Conservation (phyloP, 164 flowering plant species). For the Aristolochia contorta region DNA sequence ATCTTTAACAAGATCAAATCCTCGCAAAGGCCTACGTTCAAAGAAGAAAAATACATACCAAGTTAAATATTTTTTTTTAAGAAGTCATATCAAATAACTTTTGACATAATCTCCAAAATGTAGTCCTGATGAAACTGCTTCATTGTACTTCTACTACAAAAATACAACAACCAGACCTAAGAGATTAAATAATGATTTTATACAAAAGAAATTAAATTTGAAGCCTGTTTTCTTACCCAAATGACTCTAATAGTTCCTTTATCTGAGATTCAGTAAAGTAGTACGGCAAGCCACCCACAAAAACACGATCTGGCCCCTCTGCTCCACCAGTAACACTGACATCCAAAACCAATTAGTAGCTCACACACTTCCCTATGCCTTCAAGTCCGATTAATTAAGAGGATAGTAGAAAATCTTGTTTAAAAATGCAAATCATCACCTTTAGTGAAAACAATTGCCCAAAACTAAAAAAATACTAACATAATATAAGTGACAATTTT, state of each 20-base stretch:
- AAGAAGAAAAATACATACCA: neutral
- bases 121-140: too few species aligned
- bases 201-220: too few species aligned
- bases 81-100: neutral
- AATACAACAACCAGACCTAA: too few species aligned
- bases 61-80: neutral
- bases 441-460: too few species aligned
- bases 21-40: conserved; percentile 50
- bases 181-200: too few species aligned
- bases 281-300: conserved; percentile 89
- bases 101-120: neutral
- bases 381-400: neutral
- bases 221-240: conserved; percentile 44
- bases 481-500: too few species aligned
- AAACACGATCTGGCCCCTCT: conserved; percentile 77
- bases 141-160: too few species aligned
- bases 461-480: too few species aligned
- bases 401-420: neutral
- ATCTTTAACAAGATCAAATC: conserved; percentile 81
- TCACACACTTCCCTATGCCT: neutral
- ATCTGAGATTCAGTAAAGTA: conserved; percentile 71
- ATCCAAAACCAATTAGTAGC: conserved; percentile 5
- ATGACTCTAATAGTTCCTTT: conserved; percentile 61
- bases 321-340: conserved; percentile 50
- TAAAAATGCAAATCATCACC: neutral